Conservation (phyloP, 129 eudicot species). For the Lonicera japonica region DNA sequence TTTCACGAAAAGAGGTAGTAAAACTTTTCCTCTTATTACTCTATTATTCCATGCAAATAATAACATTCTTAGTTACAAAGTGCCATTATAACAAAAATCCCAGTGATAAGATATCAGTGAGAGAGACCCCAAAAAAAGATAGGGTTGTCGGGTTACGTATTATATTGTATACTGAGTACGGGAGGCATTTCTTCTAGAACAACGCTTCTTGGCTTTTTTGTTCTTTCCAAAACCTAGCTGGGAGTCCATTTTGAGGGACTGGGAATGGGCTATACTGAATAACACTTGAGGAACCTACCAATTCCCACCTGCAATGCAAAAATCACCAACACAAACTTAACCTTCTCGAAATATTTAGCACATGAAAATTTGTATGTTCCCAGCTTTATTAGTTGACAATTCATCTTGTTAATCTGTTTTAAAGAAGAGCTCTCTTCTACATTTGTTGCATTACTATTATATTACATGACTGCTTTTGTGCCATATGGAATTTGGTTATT, state of each 20-base stretch:
- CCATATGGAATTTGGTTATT: too few relatives aligned
- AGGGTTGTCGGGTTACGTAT: constrained; percentile 11
- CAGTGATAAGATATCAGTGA: constrained; percentile 10
- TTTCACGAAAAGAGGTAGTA: background rate
- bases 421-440: background rate
- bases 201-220: constrained; percentile 14
- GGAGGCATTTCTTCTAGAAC: background rate
- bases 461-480: too few relatives aligned
- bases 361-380: too few relatives aligned
- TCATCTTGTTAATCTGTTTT: too few relatives aligned
- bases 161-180: constrained; percentile 1
- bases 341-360: constrained; percentile 2
- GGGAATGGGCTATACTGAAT: constrained; percentile 73
- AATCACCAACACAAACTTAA: constrained; percentile 9
- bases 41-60: too few relatives aligned
- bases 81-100: too few relatives aligned
- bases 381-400: too few relatives aligned
- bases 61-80: too few relatives aligned
- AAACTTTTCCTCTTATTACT: background rate
- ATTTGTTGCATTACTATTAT: background rate
- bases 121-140: constrained; percentile 29
- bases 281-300: constrained; percentile 40
- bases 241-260: constrained; percentile 64
- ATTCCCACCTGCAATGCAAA: constrained; percentile 58
- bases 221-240: constrained; percentile 49